Evolutionary conservation across 257 asterid species (phyloP).

Genomic region (Gentiana macrophylla): DNA sequence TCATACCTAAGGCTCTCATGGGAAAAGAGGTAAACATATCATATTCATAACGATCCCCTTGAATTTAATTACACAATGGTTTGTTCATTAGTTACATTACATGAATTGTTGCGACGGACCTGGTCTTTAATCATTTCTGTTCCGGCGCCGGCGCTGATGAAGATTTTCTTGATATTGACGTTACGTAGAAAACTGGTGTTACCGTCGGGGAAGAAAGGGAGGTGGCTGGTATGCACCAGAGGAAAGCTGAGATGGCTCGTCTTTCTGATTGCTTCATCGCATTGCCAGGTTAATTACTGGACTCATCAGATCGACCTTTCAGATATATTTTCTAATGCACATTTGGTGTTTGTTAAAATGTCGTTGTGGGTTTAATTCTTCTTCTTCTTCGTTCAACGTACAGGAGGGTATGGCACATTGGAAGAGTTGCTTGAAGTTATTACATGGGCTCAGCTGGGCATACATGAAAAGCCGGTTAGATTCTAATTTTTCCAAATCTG

Average conservation of each 20-base stretch:
- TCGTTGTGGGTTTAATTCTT: too few relatives aligned
- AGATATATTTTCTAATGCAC: too few relatives aligned
- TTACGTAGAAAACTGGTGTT: conserved; percentile 46
- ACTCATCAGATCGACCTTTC: background rate
- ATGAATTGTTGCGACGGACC: too few relatives aligned
- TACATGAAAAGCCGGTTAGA: conserved; percentile 56
- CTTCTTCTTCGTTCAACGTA: too few relatives aligned
- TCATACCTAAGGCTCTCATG: conserved; percentile 56
- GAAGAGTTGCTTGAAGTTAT: conserved; percentile 64
- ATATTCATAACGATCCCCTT: too few relatives aligned
- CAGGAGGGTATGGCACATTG: conserved; percentile 74
- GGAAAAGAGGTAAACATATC: conserved; percentile 47
- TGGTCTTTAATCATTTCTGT: too few relatives aligned
- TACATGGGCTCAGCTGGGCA: conserved; percentile 75
- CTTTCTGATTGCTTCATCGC: conserved; percentile 73
- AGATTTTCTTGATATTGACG: too few relatives aligned
- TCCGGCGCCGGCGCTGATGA: too few relatives aligned
- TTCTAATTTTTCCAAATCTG: too few relatives aligned
- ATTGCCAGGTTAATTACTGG: conserved; percentile 37
- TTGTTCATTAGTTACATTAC: too few relatives aligned
- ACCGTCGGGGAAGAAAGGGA: conserved; percentile 44
- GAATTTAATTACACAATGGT: too few relatives aligned
- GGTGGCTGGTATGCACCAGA: conserved; percentile 66
- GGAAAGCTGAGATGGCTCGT: conserved; percentile 72
- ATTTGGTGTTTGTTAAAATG: too few relatives aligned